A percentile compares a stretch with the other conserved stretches of the same genome.
Evolutionary conservation across 2,329 filamentous ascomycete species (phyloP).

Genomic region (Talaromyces marneffei): DNA sequence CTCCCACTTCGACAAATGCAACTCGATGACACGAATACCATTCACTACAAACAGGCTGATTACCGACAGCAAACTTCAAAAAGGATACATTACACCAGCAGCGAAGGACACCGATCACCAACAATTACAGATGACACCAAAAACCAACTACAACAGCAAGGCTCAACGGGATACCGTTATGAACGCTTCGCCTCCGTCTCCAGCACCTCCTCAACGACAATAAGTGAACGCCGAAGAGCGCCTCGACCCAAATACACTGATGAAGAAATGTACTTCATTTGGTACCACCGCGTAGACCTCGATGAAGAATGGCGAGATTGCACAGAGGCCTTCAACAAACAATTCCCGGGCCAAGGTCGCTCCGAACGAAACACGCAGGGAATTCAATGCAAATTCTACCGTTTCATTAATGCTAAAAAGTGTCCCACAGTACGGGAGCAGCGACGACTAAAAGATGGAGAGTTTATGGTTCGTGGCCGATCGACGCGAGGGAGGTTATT

Average conservation of each 20-base stretch:
- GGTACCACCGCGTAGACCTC: conserved; percentile 46
- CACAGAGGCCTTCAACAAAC: conserved; percentile 38
- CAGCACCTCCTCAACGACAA: conserved; percentile 31
- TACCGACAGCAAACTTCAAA: not conserved
- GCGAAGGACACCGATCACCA: not conserved
- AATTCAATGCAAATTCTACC: conserved; percentile 48
- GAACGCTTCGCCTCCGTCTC: conserved; percentile 39
- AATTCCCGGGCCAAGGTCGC: conserved; percentile 38
- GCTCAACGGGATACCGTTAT: conserved; percentile 32
- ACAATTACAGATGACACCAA: not conserved
- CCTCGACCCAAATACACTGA: conserved; percentile 44
- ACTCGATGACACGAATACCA: not conserved
- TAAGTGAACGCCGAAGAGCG: conserved; percentile 33
- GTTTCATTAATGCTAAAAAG: conserved; percentile 42
- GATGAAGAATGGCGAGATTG: conserved; percentile 44
- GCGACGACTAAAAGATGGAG: conserved; percentile 35
- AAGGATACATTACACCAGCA: conserved; percentile 20
- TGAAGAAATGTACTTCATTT: conserved; percentile 46
- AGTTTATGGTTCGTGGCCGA: conserved; percentile 31
- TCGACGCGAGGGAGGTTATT: conserved; percentile 23
- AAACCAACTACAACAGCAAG: conserved; percentile 9
- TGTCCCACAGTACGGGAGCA: conserved; percentile 42
- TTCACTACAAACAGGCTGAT: conserved; percentile 20
- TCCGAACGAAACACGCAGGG: conserved; percentile 34
- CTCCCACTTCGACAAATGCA: conserved; percentile 18